These are phyloP conservation scores for Mortierella sp. DNA, from an alignment of 371 early-diverging fungal genomes.

Conservation along the genomic window DNA sequence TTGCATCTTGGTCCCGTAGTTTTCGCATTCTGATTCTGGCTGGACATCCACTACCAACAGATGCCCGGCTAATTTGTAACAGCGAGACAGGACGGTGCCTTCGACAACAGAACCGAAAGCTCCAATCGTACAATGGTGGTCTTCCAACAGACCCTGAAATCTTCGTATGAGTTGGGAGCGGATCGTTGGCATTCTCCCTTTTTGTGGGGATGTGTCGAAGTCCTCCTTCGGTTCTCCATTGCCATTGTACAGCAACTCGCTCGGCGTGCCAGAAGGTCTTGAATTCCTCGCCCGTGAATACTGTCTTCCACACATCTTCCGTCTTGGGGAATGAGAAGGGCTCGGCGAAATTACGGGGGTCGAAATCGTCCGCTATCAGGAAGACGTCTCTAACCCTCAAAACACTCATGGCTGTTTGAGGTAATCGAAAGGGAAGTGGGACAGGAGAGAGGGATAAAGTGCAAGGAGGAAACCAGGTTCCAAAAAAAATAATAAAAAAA, in stretches of 20 bases:
- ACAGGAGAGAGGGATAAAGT: too few relatives aligned
- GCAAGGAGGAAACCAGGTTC: too few relatives aligned
- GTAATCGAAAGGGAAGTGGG: too few relatives aligned
- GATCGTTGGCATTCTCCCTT: conserved; percentile 6
- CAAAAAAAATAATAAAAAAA: too few relatives aligned
- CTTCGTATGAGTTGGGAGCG: conserved; percentile 3
- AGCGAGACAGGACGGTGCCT: background rate
- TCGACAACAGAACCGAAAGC: conserved; percentile 10
- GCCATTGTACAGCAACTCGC: conserved; percentile 10
- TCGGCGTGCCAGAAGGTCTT: conserved; percentile 7
- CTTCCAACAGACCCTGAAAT: conserved; percentile 6
- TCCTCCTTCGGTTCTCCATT: background rate
- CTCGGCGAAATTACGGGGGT: conserved; percentile 6
- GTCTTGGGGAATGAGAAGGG: conserved; percentile 1
- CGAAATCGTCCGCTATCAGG: conserved; percentile 8
- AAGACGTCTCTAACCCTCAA: background rate
- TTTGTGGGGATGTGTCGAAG: background rate
- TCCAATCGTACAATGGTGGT: conserved; percentile 12
- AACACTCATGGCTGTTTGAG: too few relatives aligned
- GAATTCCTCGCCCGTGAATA: conserved; percentile 5
- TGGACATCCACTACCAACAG: conserved; percentile 10
- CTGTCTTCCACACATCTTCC: background rate
- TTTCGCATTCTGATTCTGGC: conserved; percentile 13
- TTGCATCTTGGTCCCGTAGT: background rate
- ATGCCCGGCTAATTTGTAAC: background rate